Evolutionary conservation across 2,329 filamentous ascomycete species (phyloP), one percentile per base, ranked within the genome.

Genomic region (Exophiala aquamarina): DNA sequence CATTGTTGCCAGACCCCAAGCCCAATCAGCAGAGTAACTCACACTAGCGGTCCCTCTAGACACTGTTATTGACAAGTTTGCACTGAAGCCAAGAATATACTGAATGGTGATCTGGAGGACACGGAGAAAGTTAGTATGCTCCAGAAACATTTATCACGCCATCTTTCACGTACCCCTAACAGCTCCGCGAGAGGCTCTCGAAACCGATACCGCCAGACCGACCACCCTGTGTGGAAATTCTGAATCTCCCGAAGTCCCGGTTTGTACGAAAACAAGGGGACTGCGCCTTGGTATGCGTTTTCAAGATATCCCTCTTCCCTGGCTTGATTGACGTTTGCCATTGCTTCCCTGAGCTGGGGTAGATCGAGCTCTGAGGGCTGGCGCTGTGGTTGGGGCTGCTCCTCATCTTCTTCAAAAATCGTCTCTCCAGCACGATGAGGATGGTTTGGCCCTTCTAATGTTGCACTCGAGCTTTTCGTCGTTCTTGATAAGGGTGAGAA

Each of bases 1-100:
- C 73, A 80, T 82, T 17, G 72, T 71, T 1, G 73, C 76, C 11
- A 81, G 65, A 2, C 77, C 78, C 78, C 77, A 81, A 4, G 71
- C 68, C 68, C 66, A 72, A 19, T 62, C 59, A 3, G 70, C 68
- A 8, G 71, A 70, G 50, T 70, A 67, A 3, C 71, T 70, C 23
- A 73, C 76, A 2, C 68, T 69, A n/a, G n/a, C n/a, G n/a, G n/a
- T n/a, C 1, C 64, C 59, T 14, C 64, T 26, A 20, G 52, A 48
- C 15, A 54, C 48, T 10, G 71, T 71, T 21, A 76, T 69, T 1
- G 69, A 68, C 1, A 78, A 63, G 45, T 78, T 73, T 10, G 71
- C 70, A 39, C 68, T 73, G 49, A 81, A 72, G 4, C 76, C 77
- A 17, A 79, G 67, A 5, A 67, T 70, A 42, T 70, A 63, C 48